Conservation (phyloP, 345 rosid species). For the Viola odorata region DNA sequence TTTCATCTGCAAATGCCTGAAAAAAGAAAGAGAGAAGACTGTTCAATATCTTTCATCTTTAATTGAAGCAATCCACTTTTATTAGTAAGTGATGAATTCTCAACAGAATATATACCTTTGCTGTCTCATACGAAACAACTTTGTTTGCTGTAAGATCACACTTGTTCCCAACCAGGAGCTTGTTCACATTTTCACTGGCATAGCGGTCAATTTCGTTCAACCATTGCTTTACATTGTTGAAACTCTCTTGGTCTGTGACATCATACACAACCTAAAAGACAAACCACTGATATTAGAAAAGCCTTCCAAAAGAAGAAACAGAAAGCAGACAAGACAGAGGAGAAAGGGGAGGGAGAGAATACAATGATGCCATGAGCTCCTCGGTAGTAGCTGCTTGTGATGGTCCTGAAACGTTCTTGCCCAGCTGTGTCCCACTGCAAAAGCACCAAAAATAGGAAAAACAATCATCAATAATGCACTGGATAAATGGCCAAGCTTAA, state of each 20-base stretch:
- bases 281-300: not conserved
- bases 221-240: conserved; percentile 79
- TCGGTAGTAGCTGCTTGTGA: conserved; percentile 33
- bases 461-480: not conserved
- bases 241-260: conserved; percentile 77
- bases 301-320: not conserved
- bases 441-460: not conserved
- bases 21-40: not conserved
- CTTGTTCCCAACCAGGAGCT: conserved; percentile 77
- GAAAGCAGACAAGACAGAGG: not conserved
- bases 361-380: conserved; percentile 36
- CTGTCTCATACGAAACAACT: conserved; percentile 63
- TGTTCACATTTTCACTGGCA: conserved; percentile 73
- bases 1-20: conserved; percentile 74
- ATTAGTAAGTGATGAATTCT: not conserved
- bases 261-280: conserved; percentile 62
- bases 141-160: conserved; percentile 64
- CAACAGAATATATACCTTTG: conserved; percentile 40
- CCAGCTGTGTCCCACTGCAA: conserved; percentile 36
- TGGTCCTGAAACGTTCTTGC: conserved; percentile 34
- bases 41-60: not conserved
- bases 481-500: not conserved
- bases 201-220: conserved; percentile 70
- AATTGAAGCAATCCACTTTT: not conserved
- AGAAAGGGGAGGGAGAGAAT: not conserved